Percentiles rank a stretch among this genome's conserved stretches.
Conservation (phyloP, 805 yeast genomes). For the Saturnispora besseyi region DNA sequence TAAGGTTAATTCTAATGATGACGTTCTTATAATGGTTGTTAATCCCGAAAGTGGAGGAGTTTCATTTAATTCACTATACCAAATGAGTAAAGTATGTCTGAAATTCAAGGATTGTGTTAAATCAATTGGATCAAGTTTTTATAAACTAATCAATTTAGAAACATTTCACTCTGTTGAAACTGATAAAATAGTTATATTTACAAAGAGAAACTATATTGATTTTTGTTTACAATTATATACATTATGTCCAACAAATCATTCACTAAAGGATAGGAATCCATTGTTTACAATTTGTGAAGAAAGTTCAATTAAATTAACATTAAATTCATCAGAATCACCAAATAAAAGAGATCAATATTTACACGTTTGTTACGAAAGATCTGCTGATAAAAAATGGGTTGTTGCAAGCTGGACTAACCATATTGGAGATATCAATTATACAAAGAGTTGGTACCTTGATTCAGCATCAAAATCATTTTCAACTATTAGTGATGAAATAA, state of each 20-base stretch:
- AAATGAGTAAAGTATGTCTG: neutral
- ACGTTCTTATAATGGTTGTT: constrained; percentile 1
- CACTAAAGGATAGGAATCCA: constrained; percentile 24
- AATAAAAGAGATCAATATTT: constrained; percentile 64
- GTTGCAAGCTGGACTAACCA: constrained; percentile 88
- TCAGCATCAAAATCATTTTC: constrained; percentile 34
- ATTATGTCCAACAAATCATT: constrained; percentile 34
- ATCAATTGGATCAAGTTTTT: constrained; percentile 27
- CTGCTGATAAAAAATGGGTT: constrained; percentile 76
- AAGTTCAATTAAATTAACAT: constrained; percentile 35
- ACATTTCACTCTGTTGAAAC: constrained; percentile 30
- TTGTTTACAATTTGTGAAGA: constrained; percentile 34
- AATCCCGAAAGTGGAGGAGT: neutral
- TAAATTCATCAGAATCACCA: constrained; percentile 29
- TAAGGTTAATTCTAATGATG: neutral
- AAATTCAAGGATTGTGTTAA: constrained; percentile 29
- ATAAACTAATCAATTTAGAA: constrained; percentile 35
- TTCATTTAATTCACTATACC: neutral
- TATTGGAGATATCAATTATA: constrained; percentile 47
- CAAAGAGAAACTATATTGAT: constrained; percentile 31
- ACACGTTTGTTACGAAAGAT: constrained; percentile 79
- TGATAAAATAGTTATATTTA: constrained; percentile 23
- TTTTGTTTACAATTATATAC: constrained; percentile 51
- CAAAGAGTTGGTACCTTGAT: constrained; percentile 53
- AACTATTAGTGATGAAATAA: constrained; percentile 54